phyloP scores from a whole-genome alignment of 179 eudicot species.

The Silene vulgaris region DNA sequence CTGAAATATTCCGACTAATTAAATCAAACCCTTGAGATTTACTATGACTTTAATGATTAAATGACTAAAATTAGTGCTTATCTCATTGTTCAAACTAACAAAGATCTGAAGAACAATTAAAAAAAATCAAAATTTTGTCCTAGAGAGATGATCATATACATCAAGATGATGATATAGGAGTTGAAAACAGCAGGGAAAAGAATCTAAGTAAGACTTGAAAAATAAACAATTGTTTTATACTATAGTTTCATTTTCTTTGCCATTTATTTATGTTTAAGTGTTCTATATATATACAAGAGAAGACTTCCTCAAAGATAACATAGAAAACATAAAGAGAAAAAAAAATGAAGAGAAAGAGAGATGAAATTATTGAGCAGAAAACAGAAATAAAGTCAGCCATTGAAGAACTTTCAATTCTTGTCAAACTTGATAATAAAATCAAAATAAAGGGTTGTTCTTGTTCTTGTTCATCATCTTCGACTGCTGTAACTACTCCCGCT shows the following conservation, averaged over 20 bases:
- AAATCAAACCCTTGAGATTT: too few species aligned
- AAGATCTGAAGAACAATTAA: background rate
- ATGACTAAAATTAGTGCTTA: background rate
- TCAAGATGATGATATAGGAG: background rate
- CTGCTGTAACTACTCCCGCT: background rate
- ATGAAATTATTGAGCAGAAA: constrained; percentile 30
- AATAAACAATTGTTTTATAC: background rate
- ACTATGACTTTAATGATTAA: background rate
- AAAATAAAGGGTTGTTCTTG: background rate
- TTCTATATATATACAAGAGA: background rate
- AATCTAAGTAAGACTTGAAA: constrained; percentile 1
- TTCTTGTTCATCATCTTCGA: background rate
- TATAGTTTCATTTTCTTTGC: background rate
- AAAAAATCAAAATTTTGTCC: background rate
- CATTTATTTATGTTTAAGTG: background rate
- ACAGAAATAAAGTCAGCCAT: constrained; percentile 52
- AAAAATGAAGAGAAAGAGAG: constrained; percentile 45
- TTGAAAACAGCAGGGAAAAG: constrained; percentile 4
- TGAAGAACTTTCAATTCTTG: constrained; percentile 50
- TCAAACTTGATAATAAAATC: constrained; percentile 13
- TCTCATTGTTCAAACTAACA: background rate
- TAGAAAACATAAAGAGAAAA: background rate
- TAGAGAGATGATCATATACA: background rate
- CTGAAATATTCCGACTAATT: too few species aligned
- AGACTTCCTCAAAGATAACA: constrained; percentile 4